Evolutionary conservation across 805 yeast species (phyloP).

Genomic region (Lachancea mirantina): DNA sequence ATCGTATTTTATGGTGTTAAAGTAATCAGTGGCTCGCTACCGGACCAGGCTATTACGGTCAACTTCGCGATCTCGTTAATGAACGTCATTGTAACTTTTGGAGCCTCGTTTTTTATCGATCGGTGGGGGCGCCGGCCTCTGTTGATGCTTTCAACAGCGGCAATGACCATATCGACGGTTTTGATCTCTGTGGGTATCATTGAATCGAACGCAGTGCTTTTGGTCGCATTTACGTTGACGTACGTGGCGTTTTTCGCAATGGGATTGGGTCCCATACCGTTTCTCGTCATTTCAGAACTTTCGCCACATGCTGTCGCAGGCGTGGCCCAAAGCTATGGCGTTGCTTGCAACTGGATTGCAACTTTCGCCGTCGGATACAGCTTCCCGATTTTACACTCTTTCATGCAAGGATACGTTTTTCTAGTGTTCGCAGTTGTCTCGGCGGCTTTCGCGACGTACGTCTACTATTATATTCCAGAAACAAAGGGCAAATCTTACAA

Average conservation of each 20-base stretch:
- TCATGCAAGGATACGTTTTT: conserved; percentile 74
- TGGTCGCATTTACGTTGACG: conserved; percentile 57
- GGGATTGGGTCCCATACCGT: conserved; percentile 95
- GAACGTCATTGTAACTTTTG: conserved; percentile 67
- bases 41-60: conserved; percentile 60
- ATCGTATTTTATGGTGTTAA: conserved; percentile 91
- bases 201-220: conserved; percentile 36
- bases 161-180: conserved; percentile 62
- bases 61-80: conserved; percentile 71
- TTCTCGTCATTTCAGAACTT: conserved; percentile 80
- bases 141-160: conserved; percentile 52
- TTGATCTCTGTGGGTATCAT: conserved; percentile 63
- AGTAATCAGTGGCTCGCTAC: conserved; percentile 64
- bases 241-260: conserved; percentile 84
- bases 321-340: conserved; percentile 88
- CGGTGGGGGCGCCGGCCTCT: conserved; percentile 67
- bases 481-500: conserved; percentile 34
- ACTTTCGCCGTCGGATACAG: conserved; percentile 74
- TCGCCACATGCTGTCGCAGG: conserved; percentile 75
- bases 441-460: conserved; percentile 35
- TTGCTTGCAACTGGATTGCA: conserved; percentile 84
- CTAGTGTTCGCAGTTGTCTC: conserved; percentile 60
- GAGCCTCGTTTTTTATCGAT: conserved; percentile 73
- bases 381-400: conserved; percentile 65
- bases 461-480: conserved; percentile 55